phyloP scores from a whole-genome alignment of 768 basidiomycete genomes.

The Thelephora aurantiotincta region DNA sequence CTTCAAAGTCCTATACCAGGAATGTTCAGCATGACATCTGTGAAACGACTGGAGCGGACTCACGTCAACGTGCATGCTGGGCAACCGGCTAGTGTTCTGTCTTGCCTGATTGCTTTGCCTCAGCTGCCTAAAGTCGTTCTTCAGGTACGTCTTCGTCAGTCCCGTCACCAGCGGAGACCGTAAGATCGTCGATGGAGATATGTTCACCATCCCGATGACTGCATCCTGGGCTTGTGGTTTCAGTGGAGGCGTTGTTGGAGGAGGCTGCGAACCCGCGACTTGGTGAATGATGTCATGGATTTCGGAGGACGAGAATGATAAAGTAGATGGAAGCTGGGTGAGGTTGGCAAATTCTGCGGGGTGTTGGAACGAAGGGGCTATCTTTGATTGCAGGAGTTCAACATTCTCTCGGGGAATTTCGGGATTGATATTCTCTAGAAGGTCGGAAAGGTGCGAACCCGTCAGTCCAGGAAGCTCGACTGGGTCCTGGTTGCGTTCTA shows the following conservation, averaged over 20 bases:
- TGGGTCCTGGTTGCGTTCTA: background rate
- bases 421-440: background rate
- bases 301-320: conserved; percentile 22
- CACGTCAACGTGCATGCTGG: conserved; percentile 74
- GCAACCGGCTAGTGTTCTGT: conserved; percentile 75
- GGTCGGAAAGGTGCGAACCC: background rate
- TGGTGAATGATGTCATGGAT: conserved; percentile 34
- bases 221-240: conserved; percentile 32
- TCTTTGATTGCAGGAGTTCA: background rate
- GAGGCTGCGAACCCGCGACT: conserved; percentile 8
- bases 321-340: background rate
- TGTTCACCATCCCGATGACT: conserved; percentile 45
- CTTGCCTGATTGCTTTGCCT: conserved; percentile 53
- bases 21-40: conserved; percentile 4
- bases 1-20: background rate
- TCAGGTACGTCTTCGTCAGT: conserved; percentile 68
- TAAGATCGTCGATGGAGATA: conserved; percentile 58
- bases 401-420: background rate
- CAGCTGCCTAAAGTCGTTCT: conserved; percentile 72
- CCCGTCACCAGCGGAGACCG: conserved; percentile 63
- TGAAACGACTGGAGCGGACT: conserved; percentile 14
- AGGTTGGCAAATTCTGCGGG: background rate
- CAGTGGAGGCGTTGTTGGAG: conserved; percentile 41
- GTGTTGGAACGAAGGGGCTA: background rate
- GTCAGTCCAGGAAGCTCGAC: background rate